Base-by-base conservation (phyloP, 2,329 filamentous ascomycete species). In the Cladosporium cucumerinum region DNA sequence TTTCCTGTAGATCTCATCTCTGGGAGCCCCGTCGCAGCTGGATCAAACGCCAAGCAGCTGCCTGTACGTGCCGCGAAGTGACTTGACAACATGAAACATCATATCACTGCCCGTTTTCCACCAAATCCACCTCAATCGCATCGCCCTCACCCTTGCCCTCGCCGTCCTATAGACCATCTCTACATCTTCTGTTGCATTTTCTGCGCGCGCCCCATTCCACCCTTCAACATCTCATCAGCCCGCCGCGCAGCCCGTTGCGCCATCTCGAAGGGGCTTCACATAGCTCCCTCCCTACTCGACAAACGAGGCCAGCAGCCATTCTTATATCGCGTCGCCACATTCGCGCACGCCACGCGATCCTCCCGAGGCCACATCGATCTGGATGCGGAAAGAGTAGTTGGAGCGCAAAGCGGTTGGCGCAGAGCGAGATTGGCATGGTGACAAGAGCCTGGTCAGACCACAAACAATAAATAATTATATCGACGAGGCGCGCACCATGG, bases 401-500 rank as follows among this genome's bases (percentile, higher is more conserved):
- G 25, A 26, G 60, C 49, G 48, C 48, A 62, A 11, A 39, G 60
- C 26, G 49, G 34, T 55, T 25, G 60, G 60, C 60, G 60, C 60
- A 62, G 36, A 36, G 34, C 34, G 49, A n/a, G 46, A 23, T 21
- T 46, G 60, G 49, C 48, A 62, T 62, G 60, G 46, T 32, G 16
- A 46, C 30, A 61, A 61, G 59, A 61, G 59, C 48, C 48, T 23
- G 48, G 59, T n/a, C 48, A 54, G 21, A 51, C 59, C 32, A 43
- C 60, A 25, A 55, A 32, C 43, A 61, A 14, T 30, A 21, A 28
- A n/a, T 36, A 48, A 26, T 26, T 28, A 46, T 12, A 36, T n/a
- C 39, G 21, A 43, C 30, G 11, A 36, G 48, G 57, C 61, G 54
- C 52, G 25, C 65, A 65, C 58, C 26, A 77, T 76, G 75, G 72